A percentile compares a stretch with the other conserved stretches of the same genome.
phyloP scores from a whole-genome alignment of 148 eudicot genomes.

The Dianthus caryophyllus region DNA sequence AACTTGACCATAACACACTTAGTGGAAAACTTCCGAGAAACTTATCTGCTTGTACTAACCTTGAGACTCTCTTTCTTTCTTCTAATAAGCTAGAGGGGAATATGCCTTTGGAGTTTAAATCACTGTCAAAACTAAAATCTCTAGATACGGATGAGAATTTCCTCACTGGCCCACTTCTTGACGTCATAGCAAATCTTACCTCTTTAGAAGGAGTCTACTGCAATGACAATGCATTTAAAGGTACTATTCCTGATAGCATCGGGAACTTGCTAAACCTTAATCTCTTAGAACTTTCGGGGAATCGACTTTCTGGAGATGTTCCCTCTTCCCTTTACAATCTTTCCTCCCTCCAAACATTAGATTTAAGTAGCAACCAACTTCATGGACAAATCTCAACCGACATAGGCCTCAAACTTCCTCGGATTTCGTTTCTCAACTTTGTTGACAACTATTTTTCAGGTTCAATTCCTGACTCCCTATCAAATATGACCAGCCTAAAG shows the following conservation, averaged over 20 bases:
- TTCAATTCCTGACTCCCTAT: slow-evolving; percentile 7
- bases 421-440: neutral
- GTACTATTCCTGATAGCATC: slow-evolving; percentile 23
- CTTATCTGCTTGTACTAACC: slow-evolving; percentile 23
- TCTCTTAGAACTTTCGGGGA: neutral
- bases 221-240: slow-evolving; percentile 18
- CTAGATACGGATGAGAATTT: slow-evolving; percentile 24
- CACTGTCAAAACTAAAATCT: slow-evolving; percentile 16
- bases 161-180: slow-evolving; percentile 28
- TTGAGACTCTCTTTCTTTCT: neutral
- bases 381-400: neutral
- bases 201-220: slow-evolving; percentile 10
- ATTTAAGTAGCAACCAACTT: slow-evolving; percentile 13
- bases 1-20: slow-evolving; percentile 25
- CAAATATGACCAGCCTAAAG: neutral
- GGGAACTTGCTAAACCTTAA: slow-evolving; percentile 17
- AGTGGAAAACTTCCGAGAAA: slow-evolving; percentile 29
- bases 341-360: slow-evolving; percentile 16
- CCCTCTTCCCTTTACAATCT: slow-evolving; percentile 30
- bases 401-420: neutral
- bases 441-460: slow-evolving; percentile 4
- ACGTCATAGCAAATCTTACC: slow-evolving; percentile 32
- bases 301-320: slow-evolving; percentile 21
- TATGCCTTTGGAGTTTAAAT: slow-evolving; percentile 27
- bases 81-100: slow-evolving; percentile 26